A percentile compares a stretch with the other conserved stretches of the same genome.
Conservation (phyloP, 495 filamentous ascomycete genomes). For the Penicillium crystallinum region DNA sequence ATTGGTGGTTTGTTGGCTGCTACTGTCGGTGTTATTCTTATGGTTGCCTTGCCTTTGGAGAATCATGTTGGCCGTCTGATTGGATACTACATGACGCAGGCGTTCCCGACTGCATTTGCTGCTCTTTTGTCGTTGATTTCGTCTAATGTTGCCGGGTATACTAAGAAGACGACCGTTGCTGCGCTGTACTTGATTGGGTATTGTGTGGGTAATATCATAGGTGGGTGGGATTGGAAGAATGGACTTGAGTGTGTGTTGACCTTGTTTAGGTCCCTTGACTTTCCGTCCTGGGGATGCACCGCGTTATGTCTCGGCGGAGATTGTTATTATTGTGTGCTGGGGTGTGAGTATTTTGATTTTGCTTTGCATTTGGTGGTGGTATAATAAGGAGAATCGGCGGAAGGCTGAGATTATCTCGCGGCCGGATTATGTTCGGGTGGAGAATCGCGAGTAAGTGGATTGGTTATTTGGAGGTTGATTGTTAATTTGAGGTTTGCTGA, state of each 20-base stretch:
- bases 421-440: constrained; percentile 57
- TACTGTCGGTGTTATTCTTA: constrained; percentile 56
- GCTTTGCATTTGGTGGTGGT: constrained; percentile 59
- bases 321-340: constrained; percentile 62
- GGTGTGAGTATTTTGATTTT: constrained; percentile 51
- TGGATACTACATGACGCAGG: constrained; percentile 61
- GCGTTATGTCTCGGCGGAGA: constrained; percentile 61
- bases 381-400: constrained; percentile 52
- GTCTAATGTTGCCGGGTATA: constrained; percentile 64
- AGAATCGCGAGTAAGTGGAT: constrained; percentile 56
- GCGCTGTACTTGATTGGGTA: constrained; percentile 64
- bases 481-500: too few relatives aligned
- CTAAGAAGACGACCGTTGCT: constrained; percentile 67
- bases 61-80: constrained; percentile 56
- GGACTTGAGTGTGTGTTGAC: too few relatives aligned
- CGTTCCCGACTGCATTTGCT: constrained; percentile 47
- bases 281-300: constrained; percentile 55
- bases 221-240: constrained; percentile 19
- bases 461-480: too few relatives aligned
- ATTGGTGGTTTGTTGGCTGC: constrained; percentile 32
- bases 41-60: constrained; percentile 56
- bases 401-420: constrained; percentile 49
- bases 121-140: constrained; percentile 49
- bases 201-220: constrained; percentile 44
- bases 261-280: constrained; percentile 44